Base-by-base conservation (phyloP, 2,329 filamentous ascomycete species). In the Penicillium concentricum region DNA sequence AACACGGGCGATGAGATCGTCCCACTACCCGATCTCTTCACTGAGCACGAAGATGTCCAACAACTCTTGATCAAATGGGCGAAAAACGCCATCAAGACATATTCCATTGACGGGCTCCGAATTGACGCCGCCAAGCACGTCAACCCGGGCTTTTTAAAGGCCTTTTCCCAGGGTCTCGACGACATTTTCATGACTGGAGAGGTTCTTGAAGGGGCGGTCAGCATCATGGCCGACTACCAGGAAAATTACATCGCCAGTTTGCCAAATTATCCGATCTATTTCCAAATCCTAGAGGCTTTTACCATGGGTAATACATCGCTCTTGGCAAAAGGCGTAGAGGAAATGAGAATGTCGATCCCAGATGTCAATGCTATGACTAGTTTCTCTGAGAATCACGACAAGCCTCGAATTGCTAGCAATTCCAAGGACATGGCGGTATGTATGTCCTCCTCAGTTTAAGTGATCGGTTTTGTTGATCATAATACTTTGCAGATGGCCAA, bases 311-410 rank as follows among this genome's bases (percentile, higher is more conserved):
- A 71, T 15, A 69, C 71, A 9, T 51, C 54, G n/a, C 51, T 55
- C 0, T 67, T 76, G 12, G 62, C 65, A 2, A 35, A 59, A 9
- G 59, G 44, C 24, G 61, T 74, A 3, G 61, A 64, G 22, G 37
- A 59, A 5, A 67, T 71, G 42, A 64, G 68, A 38, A 45, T n/a
- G n/a, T 49, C 8, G 18, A 54, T 75, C 48, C 54, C 61, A 1
- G 77, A 84, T 62, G 74, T 79, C 1, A 72, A 76, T 2, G 73
- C 76, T 10, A 73, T 84, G 13, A 81, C 76, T 7, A 78, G 74
- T 0, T 87, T 86, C 62, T 68, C 81, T 4, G 84, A 86, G 66
- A 87, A 86, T 67, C 84, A 87, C 64, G 84, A 86, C 64, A 77
- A 82, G 50, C 62, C 79, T 5, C 81, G 84, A 8, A 85, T 84